A percentile compares a stretch with the other conserved stretches of the same genome.
Evolutionary conservation across 148 eudicot species (phyloP).

Genomic region (Vaccinium myrtillus): DNA sequence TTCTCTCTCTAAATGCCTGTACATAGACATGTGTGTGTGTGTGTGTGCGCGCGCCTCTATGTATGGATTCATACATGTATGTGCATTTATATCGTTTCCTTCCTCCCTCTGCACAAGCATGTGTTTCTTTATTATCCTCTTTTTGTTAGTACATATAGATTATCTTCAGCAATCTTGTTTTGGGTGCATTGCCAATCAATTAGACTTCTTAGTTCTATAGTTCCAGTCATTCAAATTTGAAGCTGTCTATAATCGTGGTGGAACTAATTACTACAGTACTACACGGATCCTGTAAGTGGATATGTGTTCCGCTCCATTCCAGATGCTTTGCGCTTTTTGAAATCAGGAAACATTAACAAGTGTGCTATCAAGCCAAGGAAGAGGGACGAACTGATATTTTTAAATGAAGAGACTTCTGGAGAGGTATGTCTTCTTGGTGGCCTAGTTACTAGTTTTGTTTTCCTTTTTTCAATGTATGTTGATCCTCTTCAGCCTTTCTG

Average conservation of each 20-base stretch:
- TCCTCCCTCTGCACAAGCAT: background rate
- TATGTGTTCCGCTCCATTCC: constrained; percentile 63
- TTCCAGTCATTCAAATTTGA: background rate
- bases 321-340: constrained; percentile 65
- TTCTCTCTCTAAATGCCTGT: background rate
- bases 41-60: background rate
- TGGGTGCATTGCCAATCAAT: background rate
- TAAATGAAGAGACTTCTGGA: constrained; percentile 34
- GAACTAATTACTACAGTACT: constrained; percentile 38
- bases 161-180: background rate
- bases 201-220: background rate
- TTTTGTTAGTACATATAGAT: background rate
- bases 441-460: background rate
- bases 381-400: constrained; percentile 32
- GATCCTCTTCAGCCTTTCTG: background rate
- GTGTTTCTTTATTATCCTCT: background rate
- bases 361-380: constrained; percentile 63
- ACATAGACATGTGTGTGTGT: background rate
- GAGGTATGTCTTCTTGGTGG: constrained; percentile 19
- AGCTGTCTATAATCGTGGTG: constrained; percentile 1
- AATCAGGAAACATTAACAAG: constrained; percentile 54
- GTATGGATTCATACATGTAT: background rate
- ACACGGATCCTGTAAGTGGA: constrained; percentile 44
- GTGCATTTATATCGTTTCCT: background rate
- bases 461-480: background rate